phyloP scores from a whole-genome alignment of 1,139 yeast species.

The Williopsis jadinii region DNA sequence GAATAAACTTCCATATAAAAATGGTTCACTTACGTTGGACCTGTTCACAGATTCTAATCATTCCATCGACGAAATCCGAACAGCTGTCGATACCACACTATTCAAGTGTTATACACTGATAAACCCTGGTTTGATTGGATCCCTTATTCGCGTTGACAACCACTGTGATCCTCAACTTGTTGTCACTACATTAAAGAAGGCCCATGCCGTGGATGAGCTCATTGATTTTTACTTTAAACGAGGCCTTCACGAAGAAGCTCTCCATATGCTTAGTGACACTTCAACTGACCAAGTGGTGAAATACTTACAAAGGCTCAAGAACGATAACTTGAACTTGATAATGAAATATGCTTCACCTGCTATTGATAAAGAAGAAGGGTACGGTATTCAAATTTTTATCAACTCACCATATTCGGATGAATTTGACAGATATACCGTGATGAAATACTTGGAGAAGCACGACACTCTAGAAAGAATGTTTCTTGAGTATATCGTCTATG shows the following conservation, averaged over 20 bases:
- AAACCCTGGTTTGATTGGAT: conserved; percentile 71
- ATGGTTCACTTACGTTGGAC: conserved; percentile 10
- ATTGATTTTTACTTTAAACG: conserved; percentile 73
- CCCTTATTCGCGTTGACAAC: conserved; percentile 71
- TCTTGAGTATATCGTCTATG: conserved; percentile 52
- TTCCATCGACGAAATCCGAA: conserved; percentile 31
- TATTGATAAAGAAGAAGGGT: conserved; percentile 32
- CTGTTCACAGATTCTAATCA: conserved; percentile 15
- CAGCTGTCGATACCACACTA: conserved; percentile 68
- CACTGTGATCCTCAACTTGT: conserved; percentile 65
- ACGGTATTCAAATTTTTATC: conserved; percentile 54
- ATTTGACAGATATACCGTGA: conserved; percentile 47
- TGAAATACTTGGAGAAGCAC: conserved; percentile 22
- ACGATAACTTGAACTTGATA: conserved; percentile 44
- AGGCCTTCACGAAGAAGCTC: conserved; percentile 58
- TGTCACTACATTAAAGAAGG: conserved; percentile 43
- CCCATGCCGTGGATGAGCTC: conserved; percentile 56
- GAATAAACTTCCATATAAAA: conserved; percentile 15
- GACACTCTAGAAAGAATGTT: conserved; percentile 33
- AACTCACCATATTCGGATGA: conserved; percentile 58
- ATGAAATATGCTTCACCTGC: conserved; percentile 57
- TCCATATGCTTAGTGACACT: conserved; percentile 42
- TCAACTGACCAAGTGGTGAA: conserved; percentile 27
- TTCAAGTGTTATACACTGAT: conserved; percentile 66
- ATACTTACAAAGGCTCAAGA: conserved; percentile 58